Conservation (phyloP, 1,139 yeast genomes). For the Blastobotrys persicus region DNA sequence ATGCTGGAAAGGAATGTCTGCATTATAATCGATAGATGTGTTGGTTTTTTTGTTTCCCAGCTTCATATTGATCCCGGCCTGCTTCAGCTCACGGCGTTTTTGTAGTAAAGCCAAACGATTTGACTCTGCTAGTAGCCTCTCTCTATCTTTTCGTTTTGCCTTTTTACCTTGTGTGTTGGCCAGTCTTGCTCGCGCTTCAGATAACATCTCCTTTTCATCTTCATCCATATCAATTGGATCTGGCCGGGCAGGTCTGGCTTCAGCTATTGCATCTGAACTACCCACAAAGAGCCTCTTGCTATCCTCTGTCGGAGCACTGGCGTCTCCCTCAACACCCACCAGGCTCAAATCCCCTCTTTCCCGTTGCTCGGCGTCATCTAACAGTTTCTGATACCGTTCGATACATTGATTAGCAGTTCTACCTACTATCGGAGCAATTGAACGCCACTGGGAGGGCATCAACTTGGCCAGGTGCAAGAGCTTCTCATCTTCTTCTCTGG, state of each 20-base stretch:
- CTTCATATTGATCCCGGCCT: conserved; percentile 71
- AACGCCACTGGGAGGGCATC: conserved; percentile 93
- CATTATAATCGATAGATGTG: conserved; percentile 66
- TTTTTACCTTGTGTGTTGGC: conserved; percentile 94
- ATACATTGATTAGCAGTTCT: conserved; percentile 86
- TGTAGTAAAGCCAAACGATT: conserved; percentile 73
- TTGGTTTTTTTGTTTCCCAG: conserved; percentile 57
- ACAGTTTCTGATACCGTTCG: conserved; percentile 76
- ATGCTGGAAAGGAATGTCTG: conserved; percentile 78
- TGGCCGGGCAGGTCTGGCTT: conserved; percentile 79
- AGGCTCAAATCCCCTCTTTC: conserved; percentile 38
- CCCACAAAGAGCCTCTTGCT: conserved; percentile 40
- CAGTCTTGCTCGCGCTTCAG: conserved; percentile 88
- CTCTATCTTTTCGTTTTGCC: conserved; percentile 88
- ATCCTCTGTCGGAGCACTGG: conserved; percentile 39
- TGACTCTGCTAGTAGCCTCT: conserved; percentile 72
- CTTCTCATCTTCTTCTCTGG: conserved; percentile 71
- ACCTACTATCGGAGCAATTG: conserved; percentile 76
- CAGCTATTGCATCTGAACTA: conserved; percentile 68
- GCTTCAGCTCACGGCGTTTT: conserved; percentile 78
- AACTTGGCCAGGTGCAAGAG: conserved; percentile 63
- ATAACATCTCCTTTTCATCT: conserved; percentile 87
- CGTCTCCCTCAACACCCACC: conserved; percentile 57
- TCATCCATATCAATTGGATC: conserved; percentile 79
- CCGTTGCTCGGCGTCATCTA: conserved; percentile 53